These are phyloP conservation scores for Dioszegia crocea DNA, from an alignment of 768 basidiomycete genomes.

Conservation along the genomic window DNA sequence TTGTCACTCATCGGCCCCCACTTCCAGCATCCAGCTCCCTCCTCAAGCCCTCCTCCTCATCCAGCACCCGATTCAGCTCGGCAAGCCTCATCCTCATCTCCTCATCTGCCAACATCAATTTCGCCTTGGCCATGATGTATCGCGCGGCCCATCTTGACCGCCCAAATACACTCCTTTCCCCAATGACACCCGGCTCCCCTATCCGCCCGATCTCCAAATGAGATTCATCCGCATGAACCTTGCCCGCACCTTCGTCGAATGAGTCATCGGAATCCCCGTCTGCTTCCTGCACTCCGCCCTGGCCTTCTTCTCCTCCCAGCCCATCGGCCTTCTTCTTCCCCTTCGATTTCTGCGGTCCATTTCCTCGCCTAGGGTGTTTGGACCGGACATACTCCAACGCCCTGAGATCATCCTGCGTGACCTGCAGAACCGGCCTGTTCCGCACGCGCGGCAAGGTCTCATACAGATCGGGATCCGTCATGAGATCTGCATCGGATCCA, in stretches of 20 bases:
- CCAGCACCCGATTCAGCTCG: conserved; percentile 54
- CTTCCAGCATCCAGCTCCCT: not conserved
- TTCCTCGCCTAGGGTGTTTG: conserved; percentile 3
- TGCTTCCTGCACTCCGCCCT: not conserved
- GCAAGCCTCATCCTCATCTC: conserved; percentile 65
- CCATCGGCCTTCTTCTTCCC: not conserved
- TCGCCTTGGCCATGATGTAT: conserved; percentile 74
- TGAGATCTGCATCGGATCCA: conserved; percentile 7
- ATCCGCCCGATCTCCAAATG: conserved; percentile 5
- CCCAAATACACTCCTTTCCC: conserved; percentile 14
- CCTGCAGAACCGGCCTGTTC: conserved; percentile 52
- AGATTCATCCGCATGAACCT: not conserved
- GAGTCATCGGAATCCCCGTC: conserved; percentile 6
- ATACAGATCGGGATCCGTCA: conserved; percentile 14
- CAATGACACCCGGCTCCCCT: conserved; percentile 14
- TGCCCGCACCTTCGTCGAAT: conserved; percentile 15
- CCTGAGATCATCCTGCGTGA: conserved; percentile 9
- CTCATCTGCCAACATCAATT: conserved; percentile 64
- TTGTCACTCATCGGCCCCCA: no score
- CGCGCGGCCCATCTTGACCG: conserved; percentile 51
- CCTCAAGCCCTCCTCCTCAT: conserved; percentile 1
- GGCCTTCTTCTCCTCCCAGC: no score
- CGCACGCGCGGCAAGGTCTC: conserved; percentile 56
- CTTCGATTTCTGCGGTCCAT: not conserved
- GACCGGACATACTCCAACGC: conserved; percentile 6